Base-by-base conservation (phyloP, 108 stramenopile genomes). In the Skeletonema grethae region DNA sequence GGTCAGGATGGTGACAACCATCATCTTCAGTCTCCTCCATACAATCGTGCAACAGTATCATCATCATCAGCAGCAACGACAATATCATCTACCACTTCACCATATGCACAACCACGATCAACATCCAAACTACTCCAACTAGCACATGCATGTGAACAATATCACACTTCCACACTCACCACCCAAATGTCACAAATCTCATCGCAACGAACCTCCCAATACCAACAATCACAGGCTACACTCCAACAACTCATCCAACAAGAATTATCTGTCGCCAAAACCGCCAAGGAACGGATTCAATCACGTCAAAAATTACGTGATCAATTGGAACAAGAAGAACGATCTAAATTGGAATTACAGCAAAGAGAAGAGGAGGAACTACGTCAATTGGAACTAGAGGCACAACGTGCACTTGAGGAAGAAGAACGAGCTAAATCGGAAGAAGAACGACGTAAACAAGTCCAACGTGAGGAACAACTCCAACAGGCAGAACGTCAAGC, bases 61-160 rank as follows among this genome's bases (percentile, higher is more conserved):
- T 10, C 31, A 16, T 5, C 24, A 41, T 0, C 67, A 30, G 38
- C 41, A 35, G 25, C 25, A 28, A 28, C 25, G 25, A n/a, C n/a
- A n/a, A n/a, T n/a, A n/a, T n/a, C n/a, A n/a, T 60, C 76, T 2
- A 22, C 39, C 24, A 70, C 36, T 25, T 53, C 24, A 18, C 76
- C 31, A 50, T 56, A 13, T 28, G 64, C 64, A 32, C 70, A 48
- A 34, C 76, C 76, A 12, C 57, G 72, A 30, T 73, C 65, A 8
- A 65, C 65, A 29, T 63, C 79, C 41, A 68, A 71, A 67, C 43
- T 80, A 13, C 55, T 80, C 50, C 72, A 73, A 73, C 71, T 83
- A n/a, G 72, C 67, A 4, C 25, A 28, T 24, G 65, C 72, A 18
- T 68, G 65, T 25, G 72, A 78, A 59, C 36, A 43, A 20, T 30